Evolutionary conservation across 495 filamentous ascomycete genomes (phyloP).

Genomic region (Penicillium daleae): DNA sequence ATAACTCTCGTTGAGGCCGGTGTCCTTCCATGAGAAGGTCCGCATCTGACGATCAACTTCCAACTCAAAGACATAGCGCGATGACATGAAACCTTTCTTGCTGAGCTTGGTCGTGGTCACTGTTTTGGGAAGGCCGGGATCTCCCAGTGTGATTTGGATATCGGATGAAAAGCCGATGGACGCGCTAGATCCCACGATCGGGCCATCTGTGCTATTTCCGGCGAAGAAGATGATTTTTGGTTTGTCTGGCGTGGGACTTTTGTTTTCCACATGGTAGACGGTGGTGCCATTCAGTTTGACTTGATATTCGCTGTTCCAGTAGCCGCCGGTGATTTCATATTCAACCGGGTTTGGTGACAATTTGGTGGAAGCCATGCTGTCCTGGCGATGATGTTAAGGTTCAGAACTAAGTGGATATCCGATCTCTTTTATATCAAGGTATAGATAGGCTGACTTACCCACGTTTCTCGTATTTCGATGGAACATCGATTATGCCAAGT

Average conservation of each 20-base stretch:
- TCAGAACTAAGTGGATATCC: neutral
- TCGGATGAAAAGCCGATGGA: constrained; percentile 12
- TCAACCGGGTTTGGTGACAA: neutral
- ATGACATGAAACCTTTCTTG: constrained; percentile 13
- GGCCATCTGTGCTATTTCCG: constrained; percentile 6
- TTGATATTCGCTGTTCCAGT: constrained; percentile 15
- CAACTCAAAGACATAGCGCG: constrained; percentile 5
- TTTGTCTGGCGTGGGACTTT: constrained; percentile 4
- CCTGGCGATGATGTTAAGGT: neutral
- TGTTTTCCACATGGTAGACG: constrained; percentile 10
- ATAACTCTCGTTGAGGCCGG: constrained; percentile 4
- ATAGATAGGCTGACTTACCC: neutral
- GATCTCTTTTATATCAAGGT: neutral
- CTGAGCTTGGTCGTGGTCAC: neutral
- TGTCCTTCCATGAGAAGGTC: constrained; percentile 10
- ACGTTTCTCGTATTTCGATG: neutral
- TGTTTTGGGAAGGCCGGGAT: constrained; percentile 3
- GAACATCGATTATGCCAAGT: neutral
- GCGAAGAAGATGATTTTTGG: constrained; percentile 9
- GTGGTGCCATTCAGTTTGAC: neutral
- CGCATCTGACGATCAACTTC: constrained; percentile 1
- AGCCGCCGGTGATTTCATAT: constrained; percentile 6
- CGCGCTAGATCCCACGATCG: constrained; percentile 1
- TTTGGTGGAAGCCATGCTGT: neutral
- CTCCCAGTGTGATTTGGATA: constrained; percentile 6